Evolutionary conservation across 2,329 filamentous ascomycete genomes (phyloP).

Genomic region (Aspergillus bombycis): DNA sequence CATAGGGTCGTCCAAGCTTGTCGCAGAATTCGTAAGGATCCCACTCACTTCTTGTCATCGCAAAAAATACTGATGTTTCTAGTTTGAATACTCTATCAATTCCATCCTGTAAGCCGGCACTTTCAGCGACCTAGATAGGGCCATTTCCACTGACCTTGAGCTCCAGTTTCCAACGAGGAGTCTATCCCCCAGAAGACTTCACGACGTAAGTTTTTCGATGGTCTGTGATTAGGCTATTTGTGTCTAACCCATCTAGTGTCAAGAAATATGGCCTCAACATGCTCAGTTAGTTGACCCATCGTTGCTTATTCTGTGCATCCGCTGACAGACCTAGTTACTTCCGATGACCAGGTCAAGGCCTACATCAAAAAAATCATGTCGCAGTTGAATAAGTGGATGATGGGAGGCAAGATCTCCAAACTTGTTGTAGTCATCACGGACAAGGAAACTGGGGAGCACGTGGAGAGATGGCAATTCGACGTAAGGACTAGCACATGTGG

Average conservation of each 20-base stretch:
- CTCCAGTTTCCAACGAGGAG: constrained; percentile 76
- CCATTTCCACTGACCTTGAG: constrained; percentile 24
- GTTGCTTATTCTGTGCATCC: constrained; percentile 2
- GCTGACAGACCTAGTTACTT: constrained; percentile 65
- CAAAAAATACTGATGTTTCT: constrained; percentile 32
- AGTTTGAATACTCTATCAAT: constrained; percentile 97
- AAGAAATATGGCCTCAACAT: constrained; percentile 99
- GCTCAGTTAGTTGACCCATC: constrained; percentile 62
- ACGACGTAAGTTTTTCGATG: constrained; percentile 65
- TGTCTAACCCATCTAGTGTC: constrained; percentile 55
- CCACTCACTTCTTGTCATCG: neutral
- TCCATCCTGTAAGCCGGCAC: constrained; percentile 74
- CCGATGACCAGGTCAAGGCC: constrained; percentile 96
- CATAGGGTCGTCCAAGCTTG: constrained; percentile 75
- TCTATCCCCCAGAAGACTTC: constrained; percentile 94
- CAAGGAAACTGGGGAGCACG: constrained; percentile 94
- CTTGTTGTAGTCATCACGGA: constrained; percentile 95
- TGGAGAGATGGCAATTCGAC: constrained; percentile 98
- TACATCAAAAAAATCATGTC: constrained; percentile 99
- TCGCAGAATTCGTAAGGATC: constrained; percentile 85
- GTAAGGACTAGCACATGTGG: constrained; percentile 51
- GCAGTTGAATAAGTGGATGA: constrained; percentile 97
- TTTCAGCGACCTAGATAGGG: neutral
- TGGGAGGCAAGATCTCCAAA: constrained; percentile 94
- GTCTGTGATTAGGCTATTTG: too few relatives aligned